A percentile compares a stretch with the other conserved stretches of the same genome.
These are phyloP conservation scores for Cladosporium sp. DNA, from an alignment of 2,329 filamentous ascomycete genomes.

Conservation along the genomic window DNA sequence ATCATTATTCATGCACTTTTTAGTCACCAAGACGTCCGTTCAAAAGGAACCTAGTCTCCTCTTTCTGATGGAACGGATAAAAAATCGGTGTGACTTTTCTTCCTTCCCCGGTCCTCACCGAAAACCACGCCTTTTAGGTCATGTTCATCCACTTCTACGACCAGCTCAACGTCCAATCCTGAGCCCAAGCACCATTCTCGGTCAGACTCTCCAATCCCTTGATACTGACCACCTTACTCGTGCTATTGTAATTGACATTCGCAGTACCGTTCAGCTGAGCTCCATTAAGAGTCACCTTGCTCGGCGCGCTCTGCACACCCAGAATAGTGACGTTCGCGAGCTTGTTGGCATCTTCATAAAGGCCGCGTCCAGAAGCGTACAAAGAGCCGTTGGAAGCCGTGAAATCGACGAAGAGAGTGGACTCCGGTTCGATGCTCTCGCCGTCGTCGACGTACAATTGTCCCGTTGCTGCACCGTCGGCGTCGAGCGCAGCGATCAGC, in stretches of 20 bases:
- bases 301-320: slow-evolving; percentile 44
- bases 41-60: no score
- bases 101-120: no score
- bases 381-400: slow-evolving; percentile 43
- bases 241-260: slow-evolving; percentile 40
- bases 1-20: no score
- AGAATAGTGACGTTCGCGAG: slow-evolving; percentile 60
- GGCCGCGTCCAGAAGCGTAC: slow-evolving; percentile 46
- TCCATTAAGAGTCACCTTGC: slow-evolving; percentile 50
- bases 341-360: slow-evolving; percentile 52
- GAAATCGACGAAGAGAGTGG: slow-evolving; percentile 49
- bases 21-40: no score
- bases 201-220: slow-evolving; percentile 48
- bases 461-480: slow-evolving; percentile 53
- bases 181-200: slow-evolving; percentile 50
- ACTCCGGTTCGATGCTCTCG: slow-evolving; percentile 56
- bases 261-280: slow-evolving; percentile 27
- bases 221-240: slow-evolving; percentile 47
- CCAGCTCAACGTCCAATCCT: slow-evolving; percentile 49
- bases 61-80: no score
- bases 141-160: no score
- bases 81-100: no score
- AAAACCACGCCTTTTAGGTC: no score
- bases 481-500: slow-evolving; percentile 58
- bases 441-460: slow-evolving; percentile 71